These are phyloP conservation scores for Hordeum vulgare DNA, from an alignment of 176 grass and related monocot genomes.

Conservation along the genomic window MorexV3_pseudomolecules_assembly NC_058522.1:568976181-568976680, in stretches of 20 bases:
- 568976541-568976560: background rate
- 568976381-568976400: background rate
- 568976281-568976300: background rate
- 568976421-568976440: background rate
- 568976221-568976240: background rate
- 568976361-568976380: background rate
- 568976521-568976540: background rate
- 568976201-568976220: background rate
- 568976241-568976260: background rate
- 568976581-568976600: background rate
- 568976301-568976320: background rate
- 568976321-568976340: background rate
- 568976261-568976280: background rate
- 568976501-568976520: background rate
- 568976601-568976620: no score
- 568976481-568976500: background rate
- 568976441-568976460: background rate
- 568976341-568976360: background rate
- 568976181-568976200: constrained; percentile 7
- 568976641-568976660: no score
- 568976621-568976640: no score
- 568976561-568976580: background rate
- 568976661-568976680: no score
- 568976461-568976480: background rate
- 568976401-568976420: background rate